phyloP scores from a whole-genome alignment of 495 filamentous ascomycete genomes.

The Aspergillus nidulans region DNA sequence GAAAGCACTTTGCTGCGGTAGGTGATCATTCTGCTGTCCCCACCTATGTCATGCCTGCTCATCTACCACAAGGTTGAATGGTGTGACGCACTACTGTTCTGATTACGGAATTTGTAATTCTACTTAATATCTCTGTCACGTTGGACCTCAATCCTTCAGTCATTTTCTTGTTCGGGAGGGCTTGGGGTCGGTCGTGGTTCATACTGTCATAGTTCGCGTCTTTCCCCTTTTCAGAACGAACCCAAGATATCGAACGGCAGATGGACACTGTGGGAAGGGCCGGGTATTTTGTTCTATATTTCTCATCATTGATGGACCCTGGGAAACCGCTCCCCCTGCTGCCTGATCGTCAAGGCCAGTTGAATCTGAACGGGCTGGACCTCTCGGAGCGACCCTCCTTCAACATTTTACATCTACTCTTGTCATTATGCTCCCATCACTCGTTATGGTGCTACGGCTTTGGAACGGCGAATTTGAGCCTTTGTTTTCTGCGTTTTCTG shows the following conservation, averaged over 20 bases:
- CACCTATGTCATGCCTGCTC: slow-evolving; percentile 17
- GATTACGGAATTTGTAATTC: slow-evolving; percentile 19
- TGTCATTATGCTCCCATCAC: slow-evolving; percentile 23
- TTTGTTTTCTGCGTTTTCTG: slow-evolving; percentile 21
- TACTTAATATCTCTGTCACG: slow-evolving; percentile 24
- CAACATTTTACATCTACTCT: slow-evolving; percentile 4
- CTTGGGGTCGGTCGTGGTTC: slow-evolving; percentile 25
- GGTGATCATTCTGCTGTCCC: slow-evolving; percentile 31
- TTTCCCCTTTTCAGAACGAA: slow-evolving; percentile 14
- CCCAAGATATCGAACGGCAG: slow-evolving; percentile 18
- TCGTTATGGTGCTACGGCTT: slow-evolving; percentile 45
- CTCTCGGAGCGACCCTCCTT: slow-evolving; percentile 18
- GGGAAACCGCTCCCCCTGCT: slow-evolving; percentile 7
- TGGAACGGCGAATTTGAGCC: slow-evolving; percentile 39
- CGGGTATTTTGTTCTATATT: slow-evolving; percentile 22
- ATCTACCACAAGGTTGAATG: slow-evolving; percentile 34
- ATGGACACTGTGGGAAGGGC: slow-evolving; percentile 17
- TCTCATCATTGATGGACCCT: slow-evolving; percentile 18
- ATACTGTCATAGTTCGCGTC: slow-evolving; percentile 20
- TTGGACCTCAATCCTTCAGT: slow-evolving; percentile 26
- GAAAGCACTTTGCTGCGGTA: slow-evolving; percentile 80
- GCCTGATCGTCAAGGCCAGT: slow-evolving; percentile 9
- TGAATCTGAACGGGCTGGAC: slow-evolving; percentile 16
- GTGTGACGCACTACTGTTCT: slow-evolving; percentile 11
- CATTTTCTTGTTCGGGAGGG: slow-evolving; percentile 21